Base-by-base conservation (phyloP, 2,329 filamentous ascomycete species). In the Aureobasidium sp. region DNA sequence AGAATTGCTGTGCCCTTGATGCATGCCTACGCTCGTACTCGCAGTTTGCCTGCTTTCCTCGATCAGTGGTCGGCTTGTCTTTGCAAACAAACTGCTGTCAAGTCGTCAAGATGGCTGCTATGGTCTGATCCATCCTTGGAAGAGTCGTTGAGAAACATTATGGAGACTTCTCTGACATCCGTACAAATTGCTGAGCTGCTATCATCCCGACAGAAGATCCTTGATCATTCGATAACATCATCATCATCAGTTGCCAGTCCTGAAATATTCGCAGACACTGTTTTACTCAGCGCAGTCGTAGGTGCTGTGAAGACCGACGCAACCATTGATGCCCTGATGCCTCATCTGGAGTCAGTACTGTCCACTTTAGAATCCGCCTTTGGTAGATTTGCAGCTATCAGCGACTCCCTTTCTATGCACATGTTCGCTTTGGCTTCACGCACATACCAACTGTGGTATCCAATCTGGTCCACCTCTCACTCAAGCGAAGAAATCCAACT, bases 41-140 rank as follows among this genome's bases (percentile, higher is more conserved):
- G 66, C 8, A 58, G 59, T 17, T 54, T 68, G 5, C n/a, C 24
- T 11, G 52, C 51, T 1, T 66, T 68, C 29, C 39, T 67, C 7
- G 54, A 63, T 12, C 48, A 62, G 8, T 68, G 65, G 65, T 54
- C 58, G 7, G 34, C 55, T n/a, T 58, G 65, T 47, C 57, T 67
- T 24, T n/a, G 48, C 42, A 14, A 38, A 17, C 42, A 54, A 10
- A 12, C 47, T 3, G 35, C 29, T 1, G 12, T 19, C 1, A 24
- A 30, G 8, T 17, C 30, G 12, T 53, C 40, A n/a, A 19, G 24
- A 7, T 40, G 38, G n/a, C 54, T 53, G 22, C 42, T 65, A 6
- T 66, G 63, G 63, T 32, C 52, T 10, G 48, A 57, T 17, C 25
- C 37, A 22, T 45, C 56, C 11, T 49, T 67, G 11, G 41, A 32